Percentiles rank a stretch among this genome's conserved stretches.
Evolutionary conservation across 148 eudicot genomes (phyloP).

Genomic region (Cornus suecica): DNA sequence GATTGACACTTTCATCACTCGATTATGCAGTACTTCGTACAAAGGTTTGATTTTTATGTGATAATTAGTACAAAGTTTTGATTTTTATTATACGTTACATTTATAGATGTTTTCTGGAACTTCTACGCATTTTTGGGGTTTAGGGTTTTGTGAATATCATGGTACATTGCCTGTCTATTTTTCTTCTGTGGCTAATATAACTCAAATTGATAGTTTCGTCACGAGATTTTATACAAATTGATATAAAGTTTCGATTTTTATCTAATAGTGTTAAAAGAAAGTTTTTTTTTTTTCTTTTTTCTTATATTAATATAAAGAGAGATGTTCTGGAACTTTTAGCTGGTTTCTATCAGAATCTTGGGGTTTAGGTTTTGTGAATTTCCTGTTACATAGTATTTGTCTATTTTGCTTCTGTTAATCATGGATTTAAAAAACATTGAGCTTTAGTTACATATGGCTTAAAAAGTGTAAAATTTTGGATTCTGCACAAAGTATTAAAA

Average conservation of each 20-base stretch:
- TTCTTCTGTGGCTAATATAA: too few species aligned
- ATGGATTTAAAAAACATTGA: neutral
- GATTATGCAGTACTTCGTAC: too few species aligned
- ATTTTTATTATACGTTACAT: neutral
- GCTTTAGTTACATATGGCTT: neutral
- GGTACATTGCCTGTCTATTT: neutral
- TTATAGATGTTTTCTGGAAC: neutral
- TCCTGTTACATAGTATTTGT: neutral
- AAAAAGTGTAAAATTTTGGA: too few species aligned
- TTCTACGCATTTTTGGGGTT: neutral
- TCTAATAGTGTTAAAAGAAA: too few species aligned
- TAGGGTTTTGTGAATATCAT: neutral
- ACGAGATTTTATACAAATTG: too few species aligned
- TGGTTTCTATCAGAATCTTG: too few species aligned
- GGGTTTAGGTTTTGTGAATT: neutral
- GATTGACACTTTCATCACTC: too few species aligned
- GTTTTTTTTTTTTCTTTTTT: too few species aligned
- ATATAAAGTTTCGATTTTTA: too few species aligned
- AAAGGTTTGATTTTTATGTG: neutral
- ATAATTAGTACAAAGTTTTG: too few species aligned
- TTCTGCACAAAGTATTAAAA: neutral
- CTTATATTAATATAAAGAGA: too few species aligned
- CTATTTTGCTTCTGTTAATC: neutral
- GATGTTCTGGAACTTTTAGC: neutral
- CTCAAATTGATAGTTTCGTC: too few species aligned